These are phyloP conservation scores for Boletus sp. DNA, from an alignment of 1,284 basidiomycete species.

Conservation along the genomic window DNA sequence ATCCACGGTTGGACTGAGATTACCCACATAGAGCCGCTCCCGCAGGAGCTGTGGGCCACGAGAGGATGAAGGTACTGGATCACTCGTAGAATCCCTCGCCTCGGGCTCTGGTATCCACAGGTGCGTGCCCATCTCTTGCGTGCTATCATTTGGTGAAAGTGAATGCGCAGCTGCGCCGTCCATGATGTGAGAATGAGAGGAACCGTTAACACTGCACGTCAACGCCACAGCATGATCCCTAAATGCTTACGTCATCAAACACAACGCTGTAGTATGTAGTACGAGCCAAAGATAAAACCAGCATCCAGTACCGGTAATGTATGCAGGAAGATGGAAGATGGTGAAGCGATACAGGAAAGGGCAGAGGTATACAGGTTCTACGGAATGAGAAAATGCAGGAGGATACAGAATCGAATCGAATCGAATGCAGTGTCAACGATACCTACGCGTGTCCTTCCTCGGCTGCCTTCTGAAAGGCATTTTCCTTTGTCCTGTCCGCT, in stretches of 20 bases:
- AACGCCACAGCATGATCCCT: background rate
- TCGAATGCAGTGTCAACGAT: background rate
- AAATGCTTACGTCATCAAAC: slow-evolving; percentile 14
- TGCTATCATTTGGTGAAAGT: background rate
- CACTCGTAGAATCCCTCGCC: slow-evolving; percentile 13
- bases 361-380: background rate
- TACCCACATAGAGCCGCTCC: slow-evolving; percentile 88
- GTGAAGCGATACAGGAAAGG: background rate
- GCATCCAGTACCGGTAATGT: background rate
- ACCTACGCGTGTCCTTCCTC: slow-evolving; percentile 4
- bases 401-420: background rate
- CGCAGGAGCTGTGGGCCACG: slow-evolving; percentile 41
- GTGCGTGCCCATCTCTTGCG: slow-evolving; percentile 19
- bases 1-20: slow-evolving; percentile 84
- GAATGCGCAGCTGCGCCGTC: slow-evolving; percentile 1
- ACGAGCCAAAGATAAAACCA: background rate
- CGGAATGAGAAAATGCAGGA: background rate
- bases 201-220: background rate
- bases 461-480: slow-evolving; percentile 1
- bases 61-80: slow-evolving; percentile 27
- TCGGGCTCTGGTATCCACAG: slow-evolving; percentile 36
- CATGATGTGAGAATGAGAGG: slow-evolving; percentile 14
- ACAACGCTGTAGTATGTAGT: background rate
- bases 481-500: slow-evolving; percentile 10
- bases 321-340: background rate